Evolutionary conservation across 805 yeast genomes (phyloP).

Genomic region (Kregervanrija pseudodelftensis): DNA sequence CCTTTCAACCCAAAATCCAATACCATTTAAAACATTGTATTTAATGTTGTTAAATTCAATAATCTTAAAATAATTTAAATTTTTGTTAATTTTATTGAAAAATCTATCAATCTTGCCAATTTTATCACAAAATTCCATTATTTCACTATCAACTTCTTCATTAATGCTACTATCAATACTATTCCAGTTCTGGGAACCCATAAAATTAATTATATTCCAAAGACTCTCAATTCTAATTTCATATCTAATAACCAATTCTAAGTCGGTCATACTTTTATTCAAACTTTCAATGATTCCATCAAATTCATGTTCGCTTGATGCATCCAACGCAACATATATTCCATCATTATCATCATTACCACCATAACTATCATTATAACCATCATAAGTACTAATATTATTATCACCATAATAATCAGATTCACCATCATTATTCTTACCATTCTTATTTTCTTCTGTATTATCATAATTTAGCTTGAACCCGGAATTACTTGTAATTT

Average conservation of each 20-base stretch:
- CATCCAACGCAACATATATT: conserved; percentile 21
- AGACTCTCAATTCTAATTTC: conserved; percentile 36
- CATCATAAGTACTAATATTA: neutral
- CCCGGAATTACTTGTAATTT: conserved; percentile 10
- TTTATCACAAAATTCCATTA: conserved; percentile 12
- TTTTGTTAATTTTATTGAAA: conserved; percentile 7
- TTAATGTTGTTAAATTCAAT: too few relatives aligned
- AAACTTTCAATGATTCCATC: conserved; percentile 30
- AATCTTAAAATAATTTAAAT: neutral
- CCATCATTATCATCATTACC: neutral
- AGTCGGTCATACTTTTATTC: conserved; percentile 29
- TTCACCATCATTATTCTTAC: neutral
- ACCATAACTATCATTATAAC: neutral
- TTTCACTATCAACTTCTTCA: conserved; percentile 10
- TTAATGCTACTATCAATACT: conserved; percentile 1
- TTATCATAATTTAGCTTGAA: conserved; percentile 5
- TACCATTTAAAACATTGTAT: conserved; percentile 2
- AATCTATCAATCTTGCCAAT: conserved; percentile 8
- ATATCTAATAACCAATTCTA: conserved; percentile 45
- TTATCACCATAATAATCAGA: neutral
- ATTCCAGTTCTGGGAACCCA: conserved; percentile 7
- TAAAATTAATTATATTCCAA: conserved; percentile 11
- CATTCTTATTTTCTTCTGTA: neutral
- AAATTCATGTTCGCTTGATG: conserved; percentile 28
- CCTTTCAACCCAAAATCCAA: conserved; percentile 33